Conservation (phyloP, 208 protist species). For the Crithidia fasciculata region DNA sequence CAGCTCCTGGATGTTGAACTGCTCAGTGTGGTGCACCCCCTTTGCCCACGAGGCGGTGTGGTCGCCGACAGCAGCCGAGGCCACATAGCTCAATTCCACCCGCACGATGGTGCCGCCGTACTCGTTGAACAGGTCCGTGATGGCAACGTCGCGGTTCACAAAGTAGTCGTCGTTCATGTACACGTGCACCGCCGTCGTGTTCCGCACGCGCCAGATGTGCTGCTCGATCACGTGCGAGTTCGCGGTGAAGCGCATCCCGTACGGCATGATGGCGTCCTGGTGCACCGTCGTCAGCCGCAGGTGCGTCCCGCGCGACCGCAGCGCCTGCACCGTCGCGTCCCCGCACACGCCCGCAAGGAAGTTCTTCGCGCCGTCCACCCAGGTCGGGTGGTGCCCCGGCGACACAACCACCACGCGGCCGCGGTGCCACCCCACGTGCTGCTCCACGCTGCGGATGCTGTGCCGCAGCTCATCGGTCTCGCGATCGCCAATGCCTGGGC, state of each 20-base stretch:
- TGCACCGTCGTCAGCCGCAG: conserved; percentile 49
- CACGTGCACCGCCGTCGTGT: conserved; percentile 46
- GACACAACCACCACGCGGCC: conserved; percentile 91
- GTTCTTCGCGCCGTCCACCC: conserved; percentile 66
- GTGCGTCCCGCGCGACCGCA: conserved; percentile 26
- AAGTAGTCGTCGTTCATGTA: conserved; percentile 73
- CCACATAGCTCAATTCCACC: conserved; percentile 19
- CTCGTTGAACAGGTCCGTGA: conserved; percentile 50
- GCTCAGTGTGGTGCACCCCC: conserved; percentile 41
- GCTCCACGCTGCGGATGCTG: conserved; percentile 94
- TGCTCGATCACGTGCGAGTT: conserved; percentile 54
- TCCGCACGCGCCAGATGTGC: conserved; percentile 46
- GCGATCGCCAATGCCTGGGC: conserved; percentile 23
- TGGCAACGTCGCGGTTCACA: conserved; percentile 41
- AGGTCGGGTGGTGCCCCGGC: conserved; percentile 89
- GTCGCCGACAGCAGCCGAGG: not conserved
- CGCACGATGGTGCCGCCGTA: conserved; percentile 50
- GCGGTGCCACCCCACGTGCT: conserved; percentile 90
- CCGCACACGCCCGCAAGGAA: conserved; percentile 35
- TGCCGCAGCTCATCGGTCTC: conserved; percentile 95
- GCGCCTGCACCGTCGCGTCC: conserved; percentile 3
- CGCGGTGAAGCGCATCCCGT: conserved; percentile 45
- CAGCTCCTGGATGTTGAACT: conserved; percentile 44
- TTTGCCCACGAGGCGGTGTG: conserved; percentile 22
- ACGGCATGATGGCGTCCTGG: conserved; percentile 52